Evolutionary conservation across 257 asterid species (phyloP).

Genomic region (Solanum lycopersicoides): DNA sequence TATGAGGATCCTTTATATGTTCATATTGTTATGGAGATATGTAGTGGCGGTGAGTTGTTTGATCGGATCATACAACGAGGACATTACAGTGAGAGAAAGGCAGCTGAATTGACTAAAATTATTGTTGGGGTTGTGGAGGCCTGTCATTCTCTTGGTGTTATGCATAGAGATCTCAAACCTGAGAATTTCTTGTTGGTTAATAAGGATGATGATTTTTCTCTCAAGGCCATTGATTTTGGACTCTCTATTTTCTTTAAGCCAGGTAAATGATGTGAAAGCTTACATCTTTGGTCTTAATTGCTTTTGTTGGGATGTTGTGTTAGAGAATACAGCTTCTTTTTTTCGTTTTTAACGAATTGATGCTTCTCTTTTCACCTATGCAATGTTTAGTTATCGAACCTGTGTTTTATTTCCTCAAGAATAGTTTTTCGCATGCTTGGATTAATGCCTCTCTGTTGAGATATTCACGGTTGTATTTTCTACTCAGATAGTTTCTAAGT

Average conservation of each 20-base stretch:
- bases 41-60: not conserved
- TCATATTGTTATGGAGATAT: conserved; percentile 7
- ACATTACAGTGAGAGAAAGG: conserved; percentile 6
- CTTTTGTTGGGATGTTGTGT: not conserved
- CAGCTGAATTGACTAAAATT: conserved; percentile 4
- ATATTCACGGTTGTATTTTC: not conserved
- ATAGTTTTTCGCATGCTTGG: not conserved
- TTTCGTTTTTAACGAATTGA: not conserved
- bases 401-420: not conserved
- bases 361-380: not conserved
- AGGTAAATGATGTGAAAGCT: not conserved
- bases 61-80: conserved; percentile 4
- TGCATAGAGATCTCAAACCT: conserved; percentile 11
- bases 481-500: not conserved
- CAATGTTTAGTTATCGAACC: not conserved
- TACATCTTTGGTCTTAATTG: not conserved
- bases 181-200: conserved; percentile 3
- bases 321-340: not conserved
- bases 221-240: not conserved
- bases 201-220: not conserved
- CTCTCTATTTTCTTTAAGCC: not conserved
- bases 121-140: conserved; percentile 7
- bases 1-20: conserved; percentile 4
- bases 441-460: not conserved
- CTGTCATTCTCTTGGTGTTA: conserved; percentile 7